These are phyloP conservation scores for Bretschneidera sinensis DNA, from an alignment of 345 rosid genomes.

Conservation along the genomic window DNA sequence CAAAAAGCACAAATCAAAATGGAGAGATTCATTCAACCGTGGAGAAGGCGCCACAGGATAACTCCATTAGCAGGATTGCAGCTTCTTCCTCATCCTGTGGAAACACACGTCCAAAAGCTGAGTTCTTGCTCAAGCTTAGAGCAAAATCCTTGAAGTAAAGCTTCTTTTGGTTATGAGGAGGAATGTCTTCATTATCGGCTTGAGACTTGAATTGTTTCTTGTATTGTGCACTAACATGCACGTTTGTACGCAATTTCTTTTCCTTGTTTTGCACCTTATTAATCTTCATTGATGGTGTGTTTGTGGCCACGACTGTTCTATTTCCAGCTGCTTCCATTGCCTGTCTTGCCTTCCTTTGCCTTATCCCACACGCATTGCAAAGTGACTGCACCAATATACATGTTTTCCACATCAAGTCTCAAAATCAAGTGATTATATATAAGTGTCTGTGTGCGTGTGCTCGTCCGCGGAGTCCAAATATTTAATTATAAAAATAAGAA, in stretches of 20 bases:
- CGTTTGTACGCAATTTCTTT: slow-evolving; percentile 31
- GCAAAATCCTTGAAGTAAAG: slow-evolving; percentile 31
- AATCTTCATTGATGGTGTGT: slow-evolving; percentile 15
- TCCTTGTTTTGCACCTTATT: slow-evolving; percentile 45
- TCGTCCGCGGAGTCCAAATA: too few species aligned
- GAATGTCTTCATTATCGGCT: background rate
- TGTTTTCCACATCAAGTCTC: too few species aligned
- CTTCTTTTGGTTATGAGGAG: slow-evolving; percentile 27
- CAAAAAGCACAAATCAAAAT: too few species aligned
- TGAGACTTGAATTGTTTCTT: slow-evolving; percentile 35
- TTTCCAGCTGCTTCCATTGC: slow-evolving; percentile 50
- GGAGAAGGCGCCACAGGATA: slow-evolving; percentile 48
- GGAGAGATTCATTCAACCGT: slow-evolving; percentile 8
- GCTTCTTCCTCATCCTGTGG: slow-evolving; percentile 56
- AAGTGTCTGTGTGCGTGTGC: too few species aligned
- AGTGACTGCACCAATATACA: slow-evolving; percentile 51
- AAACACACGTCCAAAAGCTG: slow-evolving; percentile 33
- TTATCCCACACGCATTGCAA: too few species aligned
- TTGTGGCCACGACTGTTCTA: slow-evolving; percentile 19
- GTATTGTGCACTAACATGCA: slow-evolving; percentile 21
- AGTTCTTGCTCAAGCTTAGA: slow-evolving; percentile 30
- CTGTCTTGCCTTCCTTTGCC: slow-evolving; percentile 82
- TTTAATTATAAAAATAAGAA: too few species aligned
- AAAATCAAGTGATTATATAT: too few species aligned
- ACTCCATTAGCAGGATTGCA: slow-evolving; percentile 51